Evolutionary conservation across 1,139 yeast species (phyloP).

Genomic region (Meyerozyma guilliermondii): DNA sequence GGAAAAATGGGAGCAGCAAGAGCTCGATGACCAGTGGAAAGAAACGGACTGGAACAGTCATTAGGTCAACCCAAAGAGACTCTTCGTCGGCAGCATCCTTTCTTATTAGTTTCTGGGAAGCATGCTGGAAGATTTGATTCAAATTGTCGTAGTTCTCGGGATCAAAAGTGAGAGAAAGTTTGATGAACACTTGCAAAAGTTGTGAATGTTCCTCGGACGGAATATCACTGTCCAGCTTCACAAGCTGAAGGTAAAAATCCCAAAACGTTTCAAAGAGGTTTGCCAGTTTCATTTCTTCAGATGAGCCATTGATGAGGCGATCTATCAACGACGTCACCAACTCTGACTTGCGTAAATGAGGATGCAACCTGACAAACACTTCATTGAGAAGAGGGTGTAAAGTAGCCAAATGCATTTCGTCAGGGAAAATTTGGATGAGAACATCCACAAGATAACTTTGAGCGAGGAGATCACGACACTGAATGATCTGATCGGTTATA

Average conservation of each 20-base stretch:
- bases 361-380: constrained; percentile 59
- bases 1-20: constrained; percentile 33
- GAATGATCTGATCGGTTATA: constrained; percentile 83
- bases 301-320: constrained; percentile 43
- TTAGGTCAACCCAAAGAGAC: constrained; percentile 47
- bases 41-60: constrained; percentile 53
- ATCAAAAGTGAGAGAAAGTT: constrained; percentile 63
- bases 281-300: constrained; percentile 3
- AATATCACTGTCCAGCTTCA: constrained; percentile 56
- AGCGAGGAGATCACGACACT: constrained; percentile 87
- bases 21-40: constrained; percentile 26
- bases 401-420: constrained; percentile 79
- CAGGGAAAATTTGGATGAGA: constrained; percentile 90
- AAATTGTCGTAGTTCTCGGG: constrained; percentile 58
- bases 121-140: constrained; percentile 56
- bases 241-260: constrained; percentile 53
- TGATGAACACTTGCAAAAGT: constrained; percentile 60
- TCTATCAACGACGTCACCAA: constrained; percentile 68
- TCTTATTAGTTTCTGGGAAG: constrained; percentile 42
- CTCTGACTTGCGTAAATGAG: constrained; percentile 62
- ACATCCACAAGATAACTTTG: constrained; percentile 90
- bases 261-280: constrained; percentile 42
- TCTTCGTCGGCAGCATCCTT: constrained; percentile 23
- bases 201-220: constrained; percentile 61
- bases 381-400: constrained; percentile 62